phyloP scores from a whole-genome alignment of 2,329 filamentous ascomycete species.

The Diplodia intermedia region DNA sequence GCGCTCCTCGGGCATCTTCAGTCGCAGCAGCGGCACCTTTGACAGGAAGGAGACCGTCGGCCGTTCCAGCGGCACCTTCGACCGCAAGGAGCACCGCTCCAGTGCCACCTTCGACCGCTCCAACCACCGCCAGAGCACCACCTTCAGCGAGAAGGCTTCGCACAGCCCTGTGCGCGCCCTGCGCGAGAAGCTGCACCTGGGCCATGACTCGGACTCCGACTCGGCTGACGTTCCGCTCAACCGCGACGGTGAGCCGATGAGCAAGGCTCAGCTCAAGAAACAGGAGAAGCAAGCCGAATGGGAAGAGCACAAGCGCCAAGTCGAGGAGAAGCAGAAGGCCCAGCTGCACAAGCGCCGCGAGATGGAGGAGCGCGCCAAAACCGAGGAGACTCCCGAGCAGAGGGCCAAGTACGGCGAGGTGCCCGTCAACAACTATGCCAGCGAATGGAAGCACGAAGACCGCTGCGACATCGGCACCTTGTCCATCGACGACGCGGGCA shows the following conservation, averaged over 20 bases:
- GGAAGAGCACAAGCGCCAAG: slow-evolving; percentile 54
- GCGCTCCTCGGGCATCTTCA: slow-evolving; percentile 45
- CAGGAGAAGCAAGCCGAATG: slow-evolving; percentile 54
- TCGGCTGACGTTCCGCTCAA: slow-evolving; percentile 52
- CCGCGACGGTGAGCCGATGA: slow-evolving; percentile 58
- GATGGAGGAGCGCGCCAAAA: slow-evolving; percentile 56
- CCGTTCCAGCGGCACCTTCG: slow-evolving; percentile 45
- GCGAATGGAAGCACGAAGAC: slow-evolving; percentile 56
- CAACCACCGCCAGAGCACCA: slow-evolving; percentile 36
- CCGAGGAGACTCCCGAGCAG: slow-evolving; percentile 65
- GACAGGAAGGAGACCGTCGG: slow-evolving; percentile 36
- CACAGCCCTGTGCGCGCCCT: slow-evolving; percentile 50
- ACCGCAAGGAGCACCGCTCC: slow-evolving; percentile 35
- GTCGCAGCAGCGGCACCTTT: slow-evolving; percentile 46
- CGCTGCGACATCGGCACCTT: slow-evolving; percentile 61
- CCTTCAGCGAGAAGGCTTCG: slow-evolving; percentile 28
- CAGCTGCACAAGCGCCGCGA: slow-evolving; percentile 57
- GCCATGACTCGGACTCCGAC: slow-evolving; percentile 42
- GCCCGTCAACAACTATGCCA: slow-evolving; percentile 65
- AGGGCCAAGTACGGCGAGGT: slow-evolving; percentile 64
- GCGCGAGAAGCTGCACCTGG: slow-evolving; percentile 51
- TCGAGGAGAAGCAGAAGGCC: slow-evolving; percentile 53
- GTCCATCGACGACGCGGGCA: slow-evolving; percentile 60
- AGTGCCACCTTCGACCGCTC: slow-evolving; percentile 34
- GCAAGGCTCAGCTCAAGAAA: slow-evolving; percentile 58